Evolutionary conservation across 306 rosid genomes (phyloP).

Genomic region (Prunus mongolica): DNA sequence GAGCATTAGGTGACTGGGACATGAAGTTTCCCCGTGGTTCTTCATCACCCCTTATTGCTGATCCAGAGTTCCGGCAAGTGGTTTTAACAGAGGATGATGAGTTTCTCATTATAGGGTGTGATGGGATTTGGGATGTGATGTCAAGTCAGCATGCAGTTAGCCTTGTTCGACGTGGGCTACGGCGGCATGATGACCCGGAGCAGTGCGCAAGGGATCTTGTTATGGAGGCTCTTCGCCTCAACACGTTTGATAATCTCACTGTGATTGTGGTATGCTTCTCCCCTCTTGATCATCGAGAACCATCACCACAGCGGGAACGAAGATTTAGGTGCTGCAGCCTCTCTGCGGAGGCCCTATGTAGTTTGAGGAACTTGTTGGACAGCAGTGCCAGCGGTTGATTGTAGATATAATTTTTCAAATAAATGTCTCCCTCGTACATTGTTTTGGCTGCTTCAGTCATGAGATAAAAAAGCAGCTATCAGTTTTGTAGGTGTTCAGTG

Average conservation of each 20-base stretch:
- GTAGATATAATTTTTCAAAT: conserved; percentile 12
- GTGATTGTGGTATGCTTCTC: conserved; percentile 75
- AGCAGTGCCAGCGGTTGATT: conserved; percentile 51
- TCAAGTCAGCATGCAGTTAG: conserved; percentile 86
- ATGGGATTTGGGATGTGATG: conserved; percentile 96
- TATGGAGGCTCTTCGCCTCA: conserved; percentile 74
- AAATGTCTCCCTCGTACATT: conserved; percentile 24
- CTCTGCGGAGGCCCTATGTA: conserved; percentile 88
- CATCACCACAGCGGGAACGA: conserved; percentile 44
- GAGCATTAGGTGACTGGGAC: conserved; percentile 99
- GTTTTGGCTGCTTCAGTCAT: conserved; percentile 56
- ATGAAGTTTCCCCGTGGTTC: conserved; percentile 77
- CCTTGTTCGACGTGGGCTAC: conserved; percentile 70
- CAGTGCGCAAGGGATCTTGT: conserved; percentile 83
- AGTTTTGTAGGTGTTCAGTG: conserved; percentile 42
- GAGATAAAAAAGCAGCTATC: conserved; percentile 49
- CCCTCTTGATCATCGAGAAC: conserved; percentile 40
- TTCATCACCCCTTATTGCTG: conserved; percentile 84
- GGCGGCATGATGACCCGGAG: conserved; percentile 73
- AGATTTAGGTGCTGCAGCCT: conserved; percentile 76
- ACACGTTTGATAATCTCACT: conserved; percentile 80
- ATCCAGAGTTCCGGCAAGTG: conserved; percentile 73
- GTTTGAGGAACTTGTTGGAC: conserved; percentile 77
- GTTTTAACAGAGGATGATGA: conserved; percentile 85
- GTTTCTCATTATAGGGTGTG: conserved; percentile 94